Evolutionary conservation across 1,284 basidiomycete species (phyloP).

Genomic region (Inonotus hispidus): DNA sequence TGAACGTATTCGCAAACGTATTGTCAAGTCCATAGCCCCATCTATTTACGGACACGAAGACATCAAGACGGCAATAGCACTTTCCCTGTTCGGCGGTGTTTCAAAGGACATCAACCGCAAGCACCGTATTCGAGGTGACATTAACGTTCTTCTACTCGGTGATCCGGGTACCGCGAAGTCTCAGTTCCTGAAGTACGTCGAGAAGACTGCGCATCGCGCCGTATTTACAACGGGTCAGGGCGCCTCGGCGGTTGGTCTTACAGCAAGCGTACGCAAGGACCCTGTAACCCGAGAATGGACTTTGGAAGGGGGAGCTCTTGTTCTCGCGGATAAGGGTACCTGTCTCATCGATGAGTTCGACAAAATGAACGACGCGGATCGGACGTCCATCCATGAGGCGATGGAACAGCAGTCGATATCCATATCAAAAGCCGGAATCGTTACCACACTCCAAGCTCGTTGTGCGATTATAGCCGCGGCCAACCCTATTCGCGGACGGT

Average conservation of each 20-base stretch:
- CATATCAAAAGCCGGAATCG: conserved; percentile 98
- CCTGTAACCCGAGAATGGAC: conserved; percentile 98
- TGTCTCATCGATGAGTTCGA: conserved; percentile 99
- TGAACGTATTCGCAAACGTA: conserved; percentile 92
- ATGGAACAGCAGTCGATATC: conserved; percentile 99
- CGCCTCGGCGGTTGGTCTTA: conserved; percentile 96
- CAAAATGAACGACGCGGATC: conserved; percentile 99
- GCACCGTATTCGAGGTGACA: conserved; percentile 94
- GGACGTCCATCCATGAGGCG: conserved; percentile 98
- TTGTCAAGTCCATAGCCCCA: conserved; percentile 97
- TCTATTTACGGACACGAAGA: conserved; percentile 99
- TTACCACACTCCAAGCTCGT: conserved; percentile 93
- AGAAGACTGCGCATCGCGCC: conserved; percentile 96
- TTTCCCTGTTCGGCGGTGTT: conserved; percentile 92
- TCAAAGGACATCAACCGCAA: conserved; percentile 96
- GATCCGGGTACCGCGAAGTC: conserved; percentile 99
- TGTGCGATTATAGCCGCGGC: conserved; percentile 98
- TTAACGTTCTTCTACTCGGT: conserved; percentile 93
- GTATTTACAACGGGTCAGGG: conserved; percentile 99
- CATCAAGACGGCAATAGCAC: conserved; percentile 96
- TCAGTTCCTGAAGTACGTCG: conserved; percentile 98
- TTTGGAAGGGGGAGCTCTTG: conserved; percentile 94
- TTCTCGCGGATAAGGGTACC: conserved; percentile 97
- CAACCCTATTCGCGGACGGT: conserved; percentile 93
- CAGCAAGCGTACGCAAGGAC: conserved; percentile 96